Conservation (phyloP, 768 basidiomycete species). For the Pisolithus sp. region DNA sequence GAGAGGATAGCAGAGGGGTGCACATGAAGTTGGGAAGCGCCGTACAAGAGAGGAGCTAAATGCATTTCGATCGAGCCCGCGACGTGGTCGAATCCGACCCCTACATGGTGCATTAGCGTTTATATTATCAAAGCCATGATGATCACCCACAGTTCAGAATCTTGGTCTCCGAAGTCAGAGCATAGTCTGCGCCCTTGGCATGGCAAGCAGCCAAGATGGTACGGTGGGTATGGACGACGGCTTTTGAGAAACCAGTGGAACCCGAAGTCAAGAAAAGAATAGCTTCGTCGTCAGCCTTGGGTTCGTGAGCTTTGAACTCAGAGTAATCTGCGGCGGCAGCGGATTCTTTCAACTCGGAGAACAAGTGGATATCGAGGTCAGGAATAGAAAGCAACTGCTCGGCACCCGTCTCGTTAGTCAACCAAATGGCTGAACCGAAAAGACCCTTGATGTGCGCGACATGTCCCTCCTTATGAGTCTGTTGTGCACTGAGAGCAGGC, state of each 20-base stretch:
- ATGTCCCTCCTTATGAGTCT: slow-evolving; percentile 24
- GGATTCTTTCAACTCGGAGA: slow-evolving; percentile 14
- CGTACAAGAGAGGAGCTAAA: slow-evolving; percentile 29
- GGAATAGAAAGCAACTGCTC: slow-evolving; percentile 19
- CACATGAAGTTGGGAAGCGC: slow-evolving; percentile 20
- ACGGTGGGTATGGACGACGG: slow-evolving; percentile 33
- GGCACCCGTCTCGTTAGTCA: slow-evolving; percentile 22
- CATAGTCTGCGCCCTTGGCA: slow-evolving; percentile 30
- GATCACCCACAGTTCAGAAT: slow-evolving; percentile 33
- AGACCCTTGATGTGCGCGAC: slow-evolving; percentile 25
- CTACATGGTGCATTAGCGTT: slow-evolving; percentile 21
- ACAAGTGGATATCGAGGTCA: slow-evolving; percentile 18
- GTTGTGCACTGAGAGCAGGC: slow-evolving; percentile 28
- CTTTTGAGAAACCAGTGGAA: slow-evolving; percentile 42
- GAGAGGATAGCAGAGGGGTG: slow-evolving; percentile 20
- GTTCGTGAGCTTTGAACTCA: slow-evolving; percentile 11
- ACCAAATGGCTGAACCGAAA: slow-evolving; percentile 24
- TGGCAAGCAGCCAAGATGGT: slow-evolving; percentile 29
- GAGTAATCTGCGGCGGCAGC: slow-evolving; percentile 1
- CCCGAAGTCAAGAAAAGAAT: slow-evolving; percentile 36
- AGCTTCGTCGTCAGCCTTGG: slow-evolving; percentile 26
- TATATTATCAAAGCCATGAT: background rate
- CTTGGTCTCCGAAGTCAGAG: slow-evolving; percentile 27
- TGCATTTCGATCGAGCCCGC: slow-evolving; percentile 39
- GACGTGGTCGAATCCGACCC: slow-evolving; percentile 44